These are phyloP conservation scores for Mucor irregularis DNA, from an alignment of 371 early-diverging fungal species.

Conservation along the genomic window DNA sequence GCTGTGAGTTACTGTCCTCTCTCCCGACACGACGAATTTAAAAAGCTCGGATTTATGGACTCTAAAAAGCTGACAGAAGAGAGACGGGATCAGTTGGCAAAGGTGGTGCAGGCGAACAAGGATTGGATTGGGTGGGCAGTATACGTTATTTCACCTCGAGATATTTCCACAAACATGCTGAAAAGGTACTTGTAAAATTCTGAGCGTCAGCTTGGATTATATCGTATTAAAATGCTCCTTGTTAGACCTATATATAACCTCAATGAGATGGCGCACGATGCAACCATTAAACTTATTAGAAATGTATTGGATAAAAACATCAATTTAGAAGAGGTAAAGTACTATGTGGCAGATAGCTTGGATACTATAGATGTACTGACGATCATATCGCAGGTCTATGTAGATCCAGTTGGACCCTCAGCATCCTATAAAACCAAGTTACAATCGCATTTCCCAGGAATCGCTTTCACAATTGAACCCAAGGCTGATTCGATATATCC, in stretches of 20 bases:
- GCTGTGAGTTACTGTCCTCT: slow-evolving; percentile 79
- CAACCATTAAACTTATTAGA: slow-evolving; percentile 85
- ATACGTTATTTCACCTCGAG: slow-evolving; percentile 80
- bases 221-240: neutral
- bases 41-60: slow-evolving; percentile 79
- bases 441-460: slow-evolving; percentile 67
- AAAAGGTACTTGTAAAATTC: slow-evolving; percentile 21
- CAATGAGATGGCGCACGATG: slow-evolving; percentile 93
- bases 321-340: slow-evolving; percentile 68
- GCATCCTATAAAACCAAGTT: slow-evolving; percentile 83
- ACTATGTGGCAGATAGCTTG: neutral
- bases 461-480: slow-evolving; percentile 84
- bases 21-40: slow-evolving; percentile 63
- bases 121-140: slow-evolving; percentile 89
- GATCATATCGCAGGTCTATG: slow-evolving; percentile 84
- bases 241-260: slow-evolving; percentile 86
- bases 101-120: slow-evolving; percentile 52
- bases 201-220: too few species aligned
- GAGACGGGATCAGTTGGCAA: slow-evolving; percentile 72
- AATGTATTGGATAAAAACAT: slow-evolving; percentile 66
- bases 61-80: slow-evolving; percentile 86
- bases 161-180: slow-evolving; percentile 90
- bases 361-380: neutral
- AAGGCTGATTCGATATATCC: slow-evolving; percentile 98
- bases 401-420: slow-evolving; percentile 98